Base-by-base conservation (phyloP, 2,329 filamentous ascomycete genomes). In the Amphichorda felina region DNA sequence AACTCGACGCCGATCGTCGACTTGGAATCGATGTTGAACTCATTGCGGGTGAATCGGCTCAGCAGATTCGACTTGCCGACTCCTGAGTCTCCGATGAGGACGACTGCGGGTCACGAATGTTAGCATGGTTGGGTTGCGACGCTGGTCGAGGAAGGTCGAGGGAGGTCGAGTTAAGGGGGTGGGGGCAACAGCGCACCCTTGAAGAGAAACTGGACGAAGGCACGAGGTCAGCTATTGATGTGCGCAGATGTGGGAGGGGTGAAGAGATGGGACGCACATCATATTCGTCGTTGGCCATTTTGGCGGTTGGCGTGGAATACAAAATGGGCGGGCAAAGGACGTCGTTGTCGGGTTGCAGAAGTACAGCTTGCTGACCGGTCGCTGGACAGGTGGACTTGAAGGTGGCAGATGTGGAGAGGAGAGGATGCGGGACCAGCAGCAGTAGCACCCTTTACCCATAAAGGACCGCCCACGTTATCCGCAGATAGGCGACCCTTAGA, bases 261-360 rank as follows among this genome's bases (percentile, higher is more conserved):
- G 39, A 43, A 37, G 38, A 29, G 40, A 31, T 30, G 33, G 34
- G 37, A 59, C 87, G 73, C 70, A 96, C 89, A 81, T 98, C 91
- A 71, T 98, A 98, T 73, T 98, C 91, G 76, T 98, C 91, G 80
- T 96, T 98, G 58, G 89, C 91, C 91, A 96, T 98, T 64, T 53
- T 72, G 68, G 61, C 55, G 54, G 49, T 33, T 17, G 38, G 21
- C 21, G 21, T 24, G 21, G 21, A 10, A 10, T 6, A 6, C 21
- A 10, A 24, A 24, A 24, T 24, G 21, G 21, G 10, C n/a, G 21
- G 21, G 21, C 21, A 24, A 24, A 24, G 21, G 21, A 6, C 21
- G 21, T 24, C 21, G 21, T 29, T 29, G 27, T 29, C 27, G 27
- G 27, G 27, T 29, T 29, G 27, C 27, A 29, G 27, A 29, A n/a